Evolutionary conservation across 73 alveolate species (phyloP), one percentile per base, ranked within the genome.

Genomic region (Blepharisma stoltei): DNA sequence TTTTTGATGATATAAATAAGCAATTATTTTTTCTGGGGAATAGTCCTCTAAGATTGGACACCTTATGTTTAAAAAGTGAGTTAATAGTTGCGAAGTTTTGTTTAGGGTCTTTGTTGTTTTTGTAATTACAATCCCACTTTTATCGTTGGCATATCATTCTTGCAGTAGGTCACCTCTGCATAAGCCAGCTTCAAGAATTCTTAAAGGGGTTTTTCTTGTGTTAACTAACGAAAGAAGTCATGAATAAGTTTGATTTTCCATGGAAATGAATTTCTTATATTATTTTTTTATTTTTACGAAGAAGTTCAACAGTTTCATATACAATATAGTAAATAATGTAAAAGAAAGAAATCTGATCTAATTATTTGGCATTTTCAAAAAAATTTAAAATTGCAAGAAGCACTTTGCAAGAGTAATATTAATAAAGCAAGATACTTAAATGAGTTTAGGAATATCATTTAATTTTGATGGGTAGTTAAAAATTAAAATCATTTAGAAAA

Each of bases 31-130:
- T 8, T 60, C 73, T 60, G 73, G 73, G 18, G n/a, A 14, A 60
- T 60, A 60, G 14, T 60, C 73, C 2, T 60, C 73, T 60, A 60
- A 25, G 18, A 60, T 25, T 60, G 73, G 73, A 4, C 46, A 60
- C 5, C 73, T 14, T 25, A 14, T 60, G 11, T n/a, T 9, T 5
- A 60, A 60, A 60, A 60, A 60, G 73, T 60, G 73, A 25, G 38
- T 18, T 25, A 60, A 18, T 1, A 60, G 46, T 8, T 60, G 23
- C 73, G 14, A 14, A 1, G 45, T 25, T 25, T 20, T 8, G 23
- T 60, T 60, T 20, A 38, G 3, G 14, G 73, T 4, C 5, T n/a
- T 8, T 20, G 73, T 18, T 60, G 14, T 1, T 8, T 60, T 60
- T 60, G 46, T 14, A 60, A 14, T 14, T 38, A 60, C 73, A 18